Evolutionary conservation across 2,329 filamentous ascomycete species (phyloP), one percentile per base, ranked within the genome.

Genomic region (Cercospora sesami): DNA sequence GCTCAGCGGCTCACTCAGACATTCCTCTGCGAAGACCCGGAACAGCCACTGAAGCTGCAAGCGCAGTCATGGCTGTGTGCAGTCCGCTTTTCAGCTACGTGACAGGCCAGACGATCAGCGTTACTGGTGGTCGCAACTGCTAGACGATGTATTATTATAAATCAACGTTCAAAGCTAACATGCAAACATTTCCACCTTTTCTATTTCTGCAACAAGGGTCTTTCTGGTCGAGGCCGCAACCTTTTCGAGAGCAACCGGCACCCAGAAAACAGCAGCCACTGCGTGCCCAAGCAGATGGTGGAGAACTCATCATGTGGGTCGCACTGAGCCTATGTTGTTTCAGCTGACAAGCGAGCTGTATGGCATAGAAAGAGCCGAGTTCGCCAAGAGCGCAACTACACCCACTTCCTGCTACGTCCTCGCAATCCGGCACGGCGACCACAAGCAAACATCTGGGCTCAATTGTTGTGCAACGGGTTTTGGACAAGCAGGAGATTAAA

Each of bases 31-130:
- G 92, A 55, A 86, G 93, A 75, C 87, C 92, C 0, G 93, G 92
- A 0, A 90, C 87, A 23, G 88, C 93, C 0, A 90, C 89, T 3
- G 93, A 96, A 82, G 93, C 93, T 10, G 93, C 93, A 28, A 87
- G 87, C 68, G 87, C 88, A 42, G 87, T 96, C 62, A 77, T 96
- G 77, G 92, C 90, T 6, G 89, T 95, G 30, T 91, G 89, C 2
- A 94, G 91, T 76, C 93, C 93, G 30, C 79, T 94, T 76, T 93
- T 95, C 75, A 89, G 89, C 48, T 96, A 96, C 81, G 92, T 96
- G 4, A 90, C 86, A 70, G 93, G 93, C 0, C 92, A 96, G 85
- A 94, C 92, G 0, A 91, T 96, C 73, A 91, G 89, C 82, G 92
- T 95, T 63, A 95, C 92, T 5, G 93, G 92, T 14, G 92, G 93